Conservation (phyloP, 2,329 filamentous ascomycete genomes). For the Penicillium italicum region DNA sequence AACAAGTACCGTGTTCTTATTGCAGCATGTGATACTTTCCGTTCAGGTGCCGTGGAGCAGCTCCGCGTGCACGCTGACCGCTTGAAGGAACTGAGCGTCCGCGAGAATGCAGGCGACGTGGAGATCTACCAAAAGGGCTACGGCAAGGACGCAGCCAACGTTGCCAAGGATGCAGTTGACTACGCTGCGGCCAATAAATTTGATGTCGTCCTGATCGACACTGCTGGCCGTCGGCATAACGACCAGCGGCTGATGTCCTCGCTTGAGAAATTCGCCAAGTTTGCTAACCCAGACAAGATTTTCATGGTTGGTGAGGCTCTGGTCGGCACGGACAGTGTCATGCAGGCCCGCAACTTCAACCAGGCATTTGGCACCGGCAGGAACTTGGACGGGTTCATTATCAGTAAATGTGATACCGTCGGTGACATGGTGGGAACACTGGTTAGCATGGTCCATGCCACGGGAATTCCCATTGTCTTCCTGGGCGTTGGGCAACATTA, state of each 20-base stretch:
- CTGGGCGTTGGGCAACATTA: constrained; percentile 71
- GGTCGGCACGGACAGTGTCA: constrained; percentile 91
- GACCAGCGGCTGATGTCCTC: constrained; percentile 94
- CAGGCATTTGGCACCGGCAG: constrained; percentile 78
- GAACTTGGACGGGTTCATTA: constrained; percentile 91
- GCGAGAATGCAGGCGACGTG: constrained; percentile 75
- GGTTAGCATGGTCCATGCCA: constrained; percentile 96
- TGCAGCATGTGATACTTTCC: constrained; percentile 93
- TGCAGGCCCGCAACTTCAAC: constrained; percentile 95
- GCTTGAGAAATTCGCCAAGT: constrained; percentile 94
- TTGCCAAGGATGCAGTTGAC: constrained; percentile 88
- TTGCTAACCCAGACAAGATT: constrained; percentile 95
- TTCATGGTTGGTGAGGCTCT: constrained; percentile 94
- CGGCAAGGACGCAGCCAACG: constrained; percentile 92
- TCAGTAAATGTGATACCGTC: constrained; percentile 97
- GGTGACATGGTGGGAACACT: constrained; percentile 98
- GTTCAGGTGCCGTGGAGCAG: constrained; percentile 94
- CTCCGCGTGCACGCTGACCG: constrained; percentile 93
- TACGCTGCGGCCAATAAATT: constrained; percentile 72
- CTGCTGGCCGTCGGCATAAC: constrained; percentile 90
- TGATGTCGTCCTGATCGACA: constrained; percentile 96
- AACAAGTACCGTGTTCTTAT: constrained; percentile 96
- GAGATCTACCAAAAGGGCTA: constrained; percentile 97
- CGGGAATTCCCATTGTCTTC: constrained; percentile 92
- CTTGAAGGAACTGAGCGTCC: constrained; percentile 77